These are phyloP conservation scores for Parastagonospora avenae DNA, from an alignment of 2,329 filamentous ascomycete species.

Conservation along the genomic window DNA sequence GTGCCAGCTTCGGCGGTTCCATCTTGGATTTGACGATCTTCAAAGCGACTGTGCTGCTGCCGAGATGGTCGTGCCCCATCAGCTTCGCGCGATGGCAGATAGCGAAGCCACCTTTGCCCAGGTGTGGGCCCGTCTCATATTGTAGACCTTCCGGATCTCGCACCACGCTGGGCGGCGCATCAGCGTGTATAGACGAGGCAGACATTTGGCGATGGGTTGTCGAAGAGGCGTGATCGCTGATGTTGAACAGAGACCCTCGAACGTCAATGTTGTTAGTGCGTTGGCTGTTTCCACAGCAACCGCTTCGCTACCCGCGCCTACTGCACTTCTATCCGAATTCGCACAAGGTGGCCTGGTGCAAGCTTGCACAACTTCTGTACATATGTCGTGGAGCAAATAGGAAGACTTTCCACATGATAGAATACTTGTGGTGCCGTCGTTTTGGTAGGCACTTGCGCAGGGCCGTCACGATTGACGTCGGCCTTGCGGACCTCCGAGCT, in stretches of 20 bases:
- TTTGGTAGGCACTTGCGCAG: constrained; percentile 1
- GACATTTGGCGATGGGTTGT: constrained; percentile 41
- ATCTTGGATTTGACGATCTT: constrained; percentile 86
- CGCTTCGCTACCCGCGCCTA: not conserved
- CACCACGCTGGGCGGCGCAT: constrained; percentile 62
- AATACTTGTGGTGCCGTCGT: not conserved
- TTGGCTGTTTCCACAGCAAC: not conserved
- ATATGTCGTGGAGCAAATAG: not conserved
- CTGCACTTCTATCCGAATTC: not conserved
- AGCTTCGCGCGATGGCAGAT: constrained; percentile 78
- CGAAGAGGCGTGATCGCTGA: constrained; percentile 20
- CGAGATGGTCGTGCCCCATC: constrained; percentile 58
- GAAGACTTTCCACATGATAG: no score
- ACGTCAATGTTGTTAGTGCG: no score
- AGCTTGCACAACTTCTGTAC: not conserved
- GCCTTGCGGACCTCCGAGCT: constrained; percentile 23
- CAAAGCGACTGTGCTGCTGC: constrained; percentile 72
- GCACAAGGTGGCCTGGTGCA: not conserved
- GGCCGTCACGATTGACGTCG: constrained; percentile 16
- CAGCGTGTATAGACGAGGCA: constrained; percentile 56
- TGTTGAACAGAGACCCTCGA: not conserved
- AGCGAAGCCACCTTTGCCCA: constrained; percentile 83
- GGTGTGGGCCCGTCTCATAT: constrained; percentile 74
- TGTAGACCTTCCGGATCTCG: constrained; percentile 71
- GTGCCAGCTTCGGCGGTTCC: constrained; percentile 78